Evolutionary conservation across 1,139 yeast species (phyloP).

Genomic region (Saccharomyces pastorianus): DNA sequence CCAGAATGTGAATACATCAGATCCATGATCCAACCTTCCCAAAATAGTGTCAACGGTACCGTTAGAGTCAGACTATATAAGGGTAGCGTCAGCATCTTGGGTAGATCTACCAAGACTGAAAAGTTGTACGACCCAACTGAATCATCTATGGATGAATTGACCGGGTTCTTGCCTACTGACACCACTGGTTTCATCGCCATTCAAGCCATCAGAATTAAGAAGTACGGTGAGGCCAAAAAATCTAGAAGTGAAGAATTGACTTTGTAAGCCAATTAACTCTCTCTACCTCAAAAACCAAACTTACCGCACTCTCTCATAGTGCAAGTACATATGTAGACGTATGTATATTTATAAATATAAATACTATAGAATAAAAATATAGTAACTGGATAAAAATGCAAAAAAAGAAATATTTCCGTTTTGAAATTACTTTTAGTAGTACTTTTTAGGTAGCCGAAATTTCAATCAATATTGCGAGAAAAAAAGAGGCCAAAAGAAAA

Average conservation of each 20-base stretch:
- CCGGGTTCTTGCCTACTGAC: constrained; percentile 96
- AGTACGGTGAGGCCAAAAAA: constrained; percentile 92
- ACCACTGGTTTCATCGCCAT: constrained; percentile 96
- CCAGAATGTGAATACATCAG: constrained; percentile 97
- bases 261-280: constrained; percentile 24
- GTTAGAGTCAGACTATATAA: constrained; percentile 92
- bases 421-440: no score
- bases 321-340: not conserved
- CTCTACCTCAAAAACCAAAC: not conserved
- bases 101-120: constrained; percentile 92
- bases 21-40: constrained; percentile 89
- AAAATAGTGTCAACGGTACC: constrained; percentile 88
- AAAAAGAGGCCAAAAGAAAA: no score
- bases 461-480: no score
- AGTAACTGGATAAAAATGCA: not conserved
- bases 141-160: constrained; percentile 97
- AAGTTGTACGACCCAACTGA: constrained; percentile 95
- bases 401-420: no score
- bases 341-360: not conserved
- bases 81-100: constrained; percentile 75
- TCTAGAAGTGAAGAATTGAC: constrained; percentile 46
- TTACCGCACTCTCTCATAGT: not conserved
- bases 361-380: no score
- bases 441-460: no score
- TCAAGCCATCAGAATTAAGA: constrained; percentile 95